Conservation (phyloP, 2,329 filamentous ascomycete species). For the Neonectria sp. region DNA sequence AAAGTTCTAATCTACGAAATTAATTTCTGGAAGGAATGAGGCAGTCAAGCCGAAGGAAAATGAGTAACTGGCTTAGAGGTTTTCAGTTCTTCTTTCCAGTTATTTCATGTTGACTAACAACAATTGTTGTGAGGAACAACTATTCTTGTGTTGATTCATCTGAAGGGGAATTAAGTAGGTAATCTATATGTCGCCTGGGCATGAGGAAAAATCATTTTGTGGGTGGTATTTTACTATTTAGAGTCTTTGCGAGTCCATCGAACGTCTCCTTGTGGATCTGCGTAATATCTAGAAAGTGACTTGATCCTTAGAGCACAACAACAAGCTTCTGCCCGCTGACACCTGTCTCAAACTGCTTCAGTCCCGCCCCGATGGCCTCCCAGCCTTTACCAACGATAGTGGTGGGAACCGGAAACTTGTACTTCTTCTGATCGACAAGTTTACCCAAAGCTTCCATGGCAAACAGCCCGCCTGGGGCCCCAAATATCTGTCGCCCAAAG, state of each 20-base stretch:
- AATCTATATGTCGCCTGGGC: too few species aligned
- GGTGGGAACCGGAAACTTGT: constrained; percentile 35
- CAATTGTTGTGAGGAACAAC: background rate
- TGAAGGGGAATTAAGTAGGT: too few species aligned
- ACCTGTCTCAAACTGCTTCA: constrained; percentile 33
- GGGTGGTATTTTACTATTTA: background rate
- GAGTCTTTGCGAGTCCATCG: background rate
- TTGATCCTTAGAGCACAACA: constrained; percentile 24
- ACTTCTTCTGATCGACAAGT: constrained; percentile 26
- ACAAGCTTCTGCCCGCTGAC: constrained; percentile 40
- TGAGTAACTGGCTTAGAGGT: too few species aligned
- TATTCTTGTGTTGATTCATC: background rate
- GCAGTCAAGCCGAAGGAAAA: background rate
- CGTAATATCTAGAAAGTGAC: background rate
- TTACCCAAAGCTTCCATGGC: constrained; percentile 34
- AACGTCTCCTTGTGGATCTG: background rate
- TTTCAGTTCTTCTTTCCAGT: background rate
- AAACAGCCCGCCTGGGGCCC: constrained; percentile 27
- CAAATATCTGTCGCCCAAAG: constrained; percentile 39
- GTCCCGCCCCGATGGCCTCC: constrained; percentile 28
- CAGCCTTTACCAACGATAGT: constrained; percentile 32
- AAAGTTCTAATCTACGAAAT: too few species aligned
- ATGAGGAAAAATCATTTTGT: too few species aligned
- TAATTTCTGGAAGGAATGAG: background rate
- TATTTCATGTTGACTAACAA: background rate